Evolutionary conservation across 169 alveolate species (phyloP).

Genomic region (Cryptosporidium canis): DNA sequence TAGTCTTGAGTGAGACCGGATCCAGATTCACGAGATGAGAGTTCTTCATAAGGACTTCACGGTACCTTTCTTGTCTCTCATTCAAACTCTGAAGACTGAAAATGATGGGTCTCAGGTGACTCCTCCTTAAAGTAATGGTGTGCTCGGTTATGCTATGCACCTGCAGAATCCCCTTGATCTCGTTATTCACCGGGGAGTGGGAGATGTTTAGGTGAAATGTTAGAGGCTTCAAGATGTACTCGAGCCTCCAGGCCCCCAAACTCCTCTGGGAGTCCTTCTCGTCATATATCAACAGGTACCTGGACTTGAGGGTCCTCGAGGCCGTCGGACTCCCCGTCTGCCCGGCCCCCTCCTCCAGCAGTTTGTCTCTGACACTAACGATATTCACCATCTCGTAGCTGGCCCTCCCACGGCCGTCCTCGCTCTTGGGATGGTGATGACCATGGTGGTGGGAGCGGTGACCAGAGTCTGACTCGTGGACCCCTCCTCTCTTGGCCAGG

Average conservation of each 20-base stretch:
- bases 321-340: not conserved
- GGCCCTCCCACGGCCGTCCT: not conserved
- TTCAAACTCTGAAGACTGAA: constrained; percentile 39
- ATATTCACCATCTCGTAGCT: constrained; percentile 15
- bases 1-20: constrained; percentile 48
- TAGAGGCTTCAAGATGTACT: constrained; percentile 43
- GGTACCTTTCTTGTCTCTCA: constrained; percentile 56
- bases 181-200: constrained; percentile 55
- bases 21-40: constrained; percentile 45
- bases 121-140: constrained; percentile 53
- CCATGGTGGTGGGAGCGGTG: not conserved
- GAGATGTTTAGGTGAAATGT: constrained; percentile 53
- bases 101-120: constrained; percentile 68
- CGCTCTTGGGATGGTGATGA: not conserved
- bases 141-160: constrained; percentile 49
- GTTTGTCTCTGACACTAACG: not conserved
- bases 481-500: not conserved
- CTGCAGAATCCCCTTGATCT: constrained; percentile 31
- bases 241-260: constrained; percentile 69
- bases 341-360: not conserved
- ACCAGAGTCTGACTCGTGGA: not conserved
- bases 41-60: constrained; percentile 32
- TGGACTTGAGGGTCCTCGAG: not conserved
- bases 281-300: constrained; percentile 18
- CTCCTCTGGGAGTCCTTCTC: constrained; percentile 3